Conservation (phyloP, 2,329 filamentous ascomycete genomes). For the Pyrenophora seminiperda region DNA sequence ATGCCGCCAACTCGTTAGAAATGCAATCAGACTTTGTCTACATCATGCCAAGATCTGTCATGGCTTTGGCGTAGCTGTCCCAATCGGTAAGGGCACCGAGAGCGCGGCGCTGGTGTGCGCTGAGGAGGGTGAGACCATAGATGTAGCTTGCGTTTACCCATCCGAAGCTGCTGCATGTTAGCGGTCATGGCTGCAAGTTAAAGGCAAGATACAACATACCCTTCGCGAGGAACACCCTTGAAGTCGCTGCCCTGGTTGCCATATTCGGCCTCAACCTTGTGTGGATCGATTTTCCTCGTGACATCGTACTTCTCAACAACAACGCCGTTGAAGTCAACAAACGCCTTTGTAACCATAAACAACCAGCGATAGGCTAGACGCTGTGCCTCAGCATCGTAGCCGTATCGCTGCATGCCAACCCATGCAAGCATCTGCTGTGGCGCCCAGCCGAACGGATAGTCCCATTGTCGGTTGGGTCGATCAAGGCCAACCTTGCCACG, state of each 20-base stretch:
- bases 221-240: constrained; percentile 93
- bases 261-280: constrained; percentile 95
- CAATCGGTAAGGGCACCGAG: constrained; percentile 87
- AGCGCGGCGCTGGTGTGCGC: constrained; percentile 85
- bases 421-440: constrained; percentile 98
- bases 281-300: constrained; percentile 84
- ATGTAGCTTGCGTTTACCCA: constrained; percentile 99
- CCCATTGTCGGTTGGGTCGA: constrained; percentile 95
- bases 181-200: constrained; percentile 6
- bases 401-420: constrained; percentile 89
- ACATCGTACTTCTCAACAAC: constrained; percentile 99
- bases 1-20: constrained; percentile 13
- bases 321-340: constrained; percentile 97
- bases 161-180: constrained; percentile 71
- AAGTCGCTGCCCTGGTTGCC: constrained; percentile 96
- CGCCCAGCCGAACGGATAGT: constrained; percentile 97
- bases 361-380: constrained; percentile 94
- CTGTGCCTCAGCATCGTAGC: constrained; percentile 88
- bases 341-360: constrained; percentile 97
- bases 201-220: constrained; percentile 66
- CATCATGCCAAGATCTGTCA: constrained; percentile 45
- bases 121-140: constrained; percentile 86
- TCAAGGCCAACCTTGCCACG: constrained; percentile 79
- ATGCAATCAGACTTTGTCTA: neutral
- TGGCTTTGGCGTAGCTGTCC: constrained; percentile 77